Evolutionary conservation across 441 rosid species (phyloP), one percentile per base, ranked within the genome.

Genomic region (Lepidium campestre): DNA sequence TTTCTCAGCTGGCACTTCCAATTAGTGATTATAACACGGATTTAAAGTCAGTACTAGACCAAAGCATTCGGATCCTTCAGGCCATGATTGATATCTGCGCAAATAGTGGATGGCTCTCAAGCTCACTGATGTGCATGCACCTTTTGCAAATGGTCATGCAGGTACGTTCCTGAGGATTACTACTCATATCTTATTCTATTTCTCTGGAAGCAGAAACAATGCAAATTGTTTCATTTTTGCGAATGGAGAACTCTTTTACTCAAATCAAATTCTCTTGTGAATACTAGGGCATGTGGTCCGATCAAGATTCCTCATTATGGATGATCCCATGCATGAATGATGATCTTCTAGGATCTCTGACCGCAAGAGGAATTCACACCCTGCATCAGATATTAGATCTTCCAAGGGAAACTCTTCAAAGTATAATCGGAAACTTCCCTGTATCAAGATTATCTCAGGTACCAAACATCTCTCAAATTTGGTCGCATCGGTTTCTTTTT

Each of bases 71-170:
- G 55, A 88, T 94, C 78, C 86, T 91, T 75, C 99, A 94, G 76
- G 98, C 99, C 67, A 94, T 89, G 97, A 91, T 94, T 78, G 99
- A 94, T 78, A 86, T 91, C 70, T 94, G 99, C 55, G 97, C 97
- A 36, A 94, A 94, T 70, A 94, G 99, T 59, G 99, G 99, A 77
- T 94, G 99, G 99, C 97, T 94, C 77, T 75, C 86, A 52, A 88
- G 97, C 82, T 86, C 99, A n/a, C 75, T 94, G 53, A 79, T 85
- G 60, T 94, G 99, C 83, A 94, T 91, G 98, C 99, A 79, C 79
- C 97, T 91, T 70, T 59, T 94, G 85, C 99, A 94, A 84, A 94
- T 94, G 98, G 86, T 94, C 69, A 91, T 91, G 94, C 99, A 94
- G 98, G 99, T 94, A 84, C 45, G 69, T 29, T 60, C 69, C 29